Conservation (phyloP, 1,284 basidiomycete species). For the Earliella scabrosa region DNA sequence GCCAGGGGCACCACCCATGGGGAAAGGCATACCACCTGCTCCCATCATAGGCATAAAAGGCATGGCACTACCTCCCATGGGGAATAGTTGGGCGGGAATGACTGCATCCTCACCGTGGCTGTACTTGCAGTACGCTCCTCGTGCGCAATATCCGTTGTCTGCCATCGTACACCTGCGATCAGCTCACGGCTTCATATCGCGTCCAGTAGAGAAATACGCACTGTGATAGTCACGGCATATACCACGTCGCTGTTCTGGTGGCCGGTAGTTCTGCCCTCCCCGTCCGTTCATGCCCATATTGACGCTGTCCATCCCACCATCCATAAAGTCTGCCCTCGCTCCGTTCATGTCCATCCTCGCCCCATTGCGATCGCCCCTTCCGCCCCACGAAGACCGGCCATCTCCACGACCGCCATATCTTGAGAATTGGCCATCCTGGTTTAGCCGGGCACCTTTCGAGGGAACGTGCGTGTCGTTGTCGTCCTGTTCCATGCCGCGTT, state of each 20-base stretch:
- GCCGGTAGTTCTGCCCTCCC: constrained; percentile 60
- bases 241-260: constrained; percentile 65
- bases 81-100: constrained; percentile 66
- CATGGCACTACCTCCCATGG: constrained; percentile 51
- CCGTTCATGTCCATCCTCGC: constrained; percentile 33
- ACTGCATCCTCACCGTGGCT: constrained; percentile 88
- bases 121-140: constrained; percentile 90
- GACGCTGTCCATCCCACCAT: constrained; percentile 37
- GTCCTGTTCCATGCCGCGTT: constrained; percentile 65
- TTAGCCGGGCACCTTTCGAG: constrained; percentile 72
- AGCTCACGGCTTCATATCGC: not conserved
- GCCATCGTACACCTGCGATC: not conserved
- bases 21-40: constrained; percentile 44
- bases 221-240: constrained; percentile 91
- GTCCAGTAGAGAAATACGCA: constrained; percentile 47
- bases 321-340: constrained; percentile 35
- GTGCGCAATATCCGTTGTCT: constrained; percentile 91
- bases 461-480: constrained; percentile 64
- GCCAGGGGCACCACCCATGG: constrained; percentile 43
- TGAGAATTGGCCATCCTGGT: constrained; percentile 62
- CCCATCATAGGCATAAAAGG: constrained; percentile 68
- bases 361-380: constrained; percentile 38
- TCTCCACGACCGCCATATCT: constrained; percentile 48
- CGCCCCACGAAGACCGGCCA: constrained; percentile 40
- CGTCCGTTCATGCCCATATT: constrained; percentile 50